A percentile compares a stretch with the other conserved stretches of the same genome.
Conservation (phyloP, 257 asterid species). For the Primulina eburnea region DNA sequence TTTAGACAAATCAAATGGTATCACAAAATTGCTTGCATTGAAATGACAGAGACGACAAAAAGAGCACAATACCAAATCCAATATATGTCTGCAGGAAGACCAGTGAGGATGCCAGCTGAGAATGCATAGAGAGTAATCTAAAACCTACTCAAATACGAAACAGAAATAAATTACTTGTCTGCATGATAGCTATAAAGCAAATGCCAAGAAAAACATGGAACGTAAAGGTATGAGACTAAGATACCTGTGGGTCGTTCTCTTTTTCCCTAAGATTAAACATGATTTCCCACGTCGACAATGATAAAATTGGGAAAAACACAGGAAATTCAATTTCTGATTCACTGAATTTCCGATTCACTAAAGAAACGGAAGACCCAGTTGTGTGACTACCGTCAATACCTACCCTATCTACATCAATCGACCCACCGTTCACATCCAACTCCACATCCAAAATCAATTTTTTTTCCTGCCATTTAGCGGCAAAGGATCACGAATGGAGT, state of each 20-base stretch:
- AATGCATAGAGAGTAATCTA: constrained; percentile 44
- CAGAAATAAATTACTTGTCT: constrained; percentile 18
- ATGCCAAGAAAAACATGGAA: constrained; percentile 8
- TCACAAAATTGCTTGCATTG: constrained; percentile 9
- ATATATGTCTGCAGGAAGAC: constrained; percentile 60
- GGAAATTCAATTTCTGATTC: constrained; percentile 57
- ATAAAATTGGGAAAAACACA: constrained; percentile 69
- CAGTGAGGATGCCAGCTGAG: constrained; percentile 81
- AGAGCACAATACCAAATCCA: constrained; percentile 56
- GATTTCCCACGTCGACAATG: constrained; percentile 72
- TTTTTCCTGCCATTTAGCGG: constrained; percentile 44
- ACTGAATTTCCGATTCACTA: too few relatives aligned
- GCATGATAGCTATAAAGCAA: constrained; percentile 13
- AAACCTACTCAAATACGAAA: constrained; percentile 53
- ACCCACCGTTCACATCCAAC: constrained; percentile 60
- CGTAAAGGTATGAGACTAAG: constrained; percentile 9
- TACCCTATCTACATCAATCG: constrained; percentile 56
- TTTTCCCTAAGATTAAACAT: constrained; percentile 62
- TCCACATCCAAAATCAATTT: constrained; percentile 71
- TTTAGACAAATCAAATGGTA: constrained; percentile 1
- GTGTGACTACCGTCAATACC: constrained; percentile 40
- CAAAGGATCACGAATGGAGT: constrained; percentile 35
- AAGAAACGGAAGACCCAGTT: constrained; percentile 36
- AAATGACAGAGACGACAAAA: constrained; percentile 18
- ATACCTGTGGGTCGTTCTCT: constrained; percentile 74